phyloP scores from a whole-genome alignment of 129 eudicot species.

The Glebionis coronaria region DNA sequence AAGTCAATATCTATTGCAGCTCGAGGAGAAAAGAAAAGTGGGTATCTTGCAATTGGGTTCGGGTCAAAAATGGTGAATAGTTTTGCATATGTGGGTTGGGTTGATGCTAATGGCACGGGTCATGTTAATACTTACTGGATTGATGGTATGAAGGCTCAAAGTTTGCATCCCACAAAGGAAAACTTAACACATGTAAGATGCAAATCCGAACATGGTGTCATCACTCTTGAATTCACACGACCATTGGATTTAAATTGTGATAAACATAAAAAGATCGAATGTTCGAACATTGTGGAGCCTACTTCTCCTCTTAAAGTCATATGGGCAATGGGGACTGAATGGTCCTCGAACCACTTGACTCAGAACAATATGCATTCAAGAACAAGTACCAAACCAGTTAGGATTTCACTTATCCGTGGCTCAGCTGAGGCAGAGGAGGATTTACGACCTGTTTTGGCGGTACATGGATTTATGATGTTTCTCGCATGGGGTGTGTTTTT shows the following conservation, averaged over 20 bases:
- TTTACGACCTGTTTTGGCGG: constrained; percentile 78
- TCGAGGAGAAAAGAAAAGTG: constrained; percentile 82
- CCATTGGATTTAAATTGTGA: constrained; percentile 66
- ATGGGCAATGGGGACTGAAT: constrained; percentile 93
- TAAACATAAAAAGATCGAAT: constrained; percentile 50
- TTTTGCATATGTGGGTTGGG: constrained; percentile 92
- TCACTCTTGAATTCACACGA: constrained; percentile 86
- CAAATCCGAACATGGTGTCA: constrained; percentile 81
- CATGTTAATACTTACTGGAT: constrained; percentile 80
- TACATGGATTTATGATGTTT: constrained; percentile 97
- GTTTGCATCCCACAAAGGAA: constrained; percentile 67
- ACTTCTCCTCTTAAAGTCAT: constrained; percentile 72
- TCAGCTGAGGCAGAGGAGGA: constrained; percentile 91
- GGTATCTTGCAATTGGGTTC: constrained; percentile 89
- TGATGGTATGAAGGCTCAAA: constrained; percentile 58
- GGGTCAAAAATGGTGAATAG: constrained; percentile 87
- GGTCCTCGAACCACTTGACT: constrained; percentile 62
- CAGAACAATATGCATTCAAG: constrained; percentile 79
- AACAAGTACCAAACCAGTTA: constrained; percentile 63
- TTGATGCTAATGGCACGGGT: constrained; percentile 70
- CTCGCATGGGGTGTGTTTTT: constrained; percentile 90
- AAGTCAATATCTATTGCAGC: constrained; percentile 85
- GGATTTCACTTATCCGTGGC: constrained; percentile 70
- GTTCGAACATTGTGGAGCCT: constrained; percentile 80
- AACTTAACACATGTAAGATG: constrained; percentile 84